Percentiles rank a stretch among this genome's conserved stretches.
These are phyloP conservation scores for Trypanosoma mega DNA, from an alignment of 208 protist species.

Conservation along the genomic window DNA sequence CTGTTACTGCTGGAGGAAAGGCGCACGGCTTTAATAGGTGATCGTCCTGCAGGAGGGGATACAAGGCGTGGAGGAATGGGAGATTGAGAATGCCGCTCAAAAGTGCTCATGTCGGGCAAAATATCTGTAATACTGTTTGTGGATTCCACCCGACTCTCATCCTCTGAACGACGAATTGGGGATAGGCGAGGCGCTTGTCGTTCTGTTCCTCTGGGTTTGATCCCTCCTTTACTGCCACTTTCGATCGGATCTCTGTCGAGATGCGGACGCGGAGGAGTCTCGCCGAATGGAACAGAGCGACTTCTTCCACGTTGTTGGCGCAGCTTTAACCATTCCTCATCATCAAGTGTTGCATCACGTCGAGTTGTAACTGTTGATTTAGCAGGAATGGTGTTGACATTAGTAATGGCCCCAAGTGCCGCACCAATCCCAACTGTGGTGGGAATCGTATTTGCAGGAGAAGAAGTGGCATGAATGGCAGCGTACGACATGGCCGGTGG, in stretches of 20 bases:
- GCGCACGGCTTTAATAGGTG: no score
- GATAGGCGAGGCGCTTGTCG: constrained; percentile 1
- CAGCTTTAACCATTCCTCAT: constrained; percentile 23
- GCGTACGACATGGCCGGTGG: no score
- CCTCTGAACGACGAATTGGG: constrained; percentile 21
- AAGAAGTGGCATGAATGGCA: no score
- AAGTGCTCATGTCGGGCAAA: background rate
- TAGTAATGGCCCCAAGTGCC: no score
- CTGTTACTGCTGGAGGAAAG: no score
- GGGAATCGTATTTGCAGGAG: no score
- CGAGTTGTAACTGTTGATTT: no score
- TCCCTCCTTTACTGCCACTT: background rate
- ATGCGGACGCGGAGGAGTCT: background rate
- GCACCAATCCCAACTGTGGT: no score
- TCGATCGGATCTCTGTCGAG: no score
- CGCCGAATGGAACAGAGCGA: constrained; percentile 5
- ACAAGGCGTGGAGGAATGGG: no score
- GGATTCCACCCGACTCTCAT: constrained; percentile 13
- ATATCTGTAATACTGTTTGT: constrained; percentile 21
- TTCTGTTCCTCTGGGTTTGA: background rate
- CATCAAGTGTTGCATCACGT: constrained; percentile 23
- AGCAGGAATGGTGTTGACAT: no score
- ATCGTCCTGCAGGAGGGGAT: no score
- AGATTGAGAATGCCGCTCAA: background rate
- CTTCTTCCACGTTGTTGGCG: background rate